Conservation (phyloP, 805 yeast species). For the Candida yuanshanica region DNA sequence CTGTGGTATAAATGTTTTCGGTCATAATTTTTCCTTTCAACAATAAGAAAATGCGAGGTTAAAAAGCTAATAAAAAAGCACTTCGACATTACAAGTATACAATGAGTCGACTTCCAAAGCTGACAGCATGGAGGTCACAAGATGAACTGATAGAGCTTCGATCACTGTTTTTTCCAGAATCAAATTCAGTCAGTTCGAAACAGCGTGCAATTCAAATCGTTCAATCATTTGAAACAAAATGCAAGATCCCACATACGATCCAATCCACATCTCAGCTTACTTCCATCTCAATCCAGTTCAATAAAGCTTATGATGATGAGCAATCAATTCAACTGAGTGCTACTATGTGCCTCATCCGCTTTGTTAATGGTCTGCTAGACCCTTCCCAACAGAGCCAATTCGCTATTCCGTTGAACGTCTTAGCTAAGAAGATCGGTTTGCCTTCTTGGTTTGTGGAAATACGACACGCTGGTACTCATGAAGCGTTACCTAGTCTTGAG, state of each 20-base stretch:
- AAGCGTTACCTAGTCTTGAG: conserved; percentile 64
- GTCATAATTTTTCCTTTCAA: too few species aligned
- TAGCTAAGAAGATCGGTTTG: conserved; percentile 64
- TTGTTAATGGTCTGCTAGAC: conserved; percentile 89
- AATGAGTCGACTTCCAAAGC: not conserved
- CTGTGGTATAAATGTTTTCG: too few species aligned
- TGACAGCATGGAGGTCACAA: conserved; percentile 1
- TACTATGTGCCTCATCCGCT: conserved; percentile 69
- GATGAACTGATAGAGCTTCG: conserved; percentile 14
- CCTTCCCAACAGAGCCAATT: conserved; percentile 73
- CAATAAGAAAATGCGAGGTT: too few species aligned
- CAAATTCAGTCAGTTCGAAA: not conserved
- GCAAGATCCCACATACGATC: conserved; percentile 16
- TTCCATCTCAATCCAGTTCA: conserved; percentile 4
- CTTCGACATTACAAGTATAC: not conserved
- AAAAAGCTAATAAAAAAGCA: too few species aligned
- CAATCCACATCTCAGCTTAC: conserved; percentile 14
- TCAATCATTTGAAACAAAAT: conserved; percentile 13
- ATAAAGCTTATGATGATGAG: not conserved
- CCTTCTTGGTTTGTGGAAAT: conserved; percentile 85
- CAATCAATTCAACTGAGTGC: conserved; percentile 5
- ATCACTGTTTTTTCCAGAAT: conserved; percentile 7
- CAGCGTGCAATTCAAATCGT: conserved; percentile 11
- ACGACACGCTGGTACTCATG: conserved; percentile 90
- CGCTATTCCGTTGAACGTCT: conserved; percentile 71